Evolutionary conservation across 2,329 filamentous ascomycete genomes (phyloP).

Genomic region (Colletotrichum eremochloae): DNA sequence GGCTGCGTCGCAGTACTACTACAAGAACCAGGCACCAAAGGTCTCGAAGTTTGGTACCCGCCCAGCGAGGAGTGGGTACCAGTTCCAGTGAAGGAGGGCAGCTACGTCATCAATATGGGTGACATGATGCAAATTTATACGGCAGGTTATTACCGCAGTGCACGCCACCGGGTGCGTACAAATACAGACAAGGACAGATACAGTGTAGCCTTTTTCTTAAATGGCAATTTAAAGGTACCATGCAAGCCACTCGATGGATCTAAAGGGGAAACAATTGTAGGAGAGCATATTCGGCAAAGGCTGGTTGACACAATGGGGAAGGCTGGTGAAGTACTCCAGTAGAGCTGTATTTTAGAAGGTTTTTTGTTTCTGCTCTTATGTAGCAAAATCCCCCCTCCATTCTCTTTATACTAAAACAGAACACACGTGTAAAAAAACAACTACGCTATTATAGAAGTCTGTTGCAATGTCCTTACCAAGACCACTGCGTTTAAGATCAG

Average conservation of each 20-base stretch:
- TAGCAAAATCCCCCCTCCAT: no score
- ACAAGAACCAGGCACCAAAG: conserved; percentile 48
- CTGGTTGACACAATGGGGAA: not conserved
- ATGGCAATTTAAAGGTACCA: conserved; percentile 39
- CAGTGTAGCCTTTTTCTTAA: conserved; percentile 48
- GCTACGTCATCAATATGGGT: conserved; percentile 55
- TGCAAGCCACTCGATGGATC: conserved; percentile 1
- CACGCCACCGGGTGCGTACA: conserved; percentile 50
- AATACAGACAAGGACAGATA: conserved; percentile 46
- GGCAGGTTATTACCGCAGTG: conserved; percentile 49
- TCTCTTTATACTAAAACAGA: no score
- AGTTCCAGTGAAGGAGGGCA: conserved; percentile 49
- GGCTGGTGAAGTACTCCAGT: not conserved
- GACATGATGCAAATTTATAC: conserved; percentile 53
- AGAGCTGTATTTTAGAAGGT: not conserved
- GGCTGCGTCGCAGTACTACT: conserved; percentile 49
- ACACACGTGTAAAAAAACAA: no score
- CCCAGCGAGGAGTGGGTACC: conserved; percentile 47
- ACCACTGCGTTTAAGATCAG: no score
- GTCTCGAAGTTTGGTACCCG: conserved; percentile 49
- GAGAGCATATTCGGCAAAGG: conserved; percentile 1
- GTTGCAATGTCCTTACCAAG: no score
- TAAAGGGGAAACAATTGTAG: not conserved
- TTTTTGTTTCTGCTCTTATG: no score
- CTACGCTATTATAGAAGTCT: no score